Evolutionary conservation across 78 protist genomes (phyloP).

Genomic region (Dictyostelium brefeldianum): DNA sequence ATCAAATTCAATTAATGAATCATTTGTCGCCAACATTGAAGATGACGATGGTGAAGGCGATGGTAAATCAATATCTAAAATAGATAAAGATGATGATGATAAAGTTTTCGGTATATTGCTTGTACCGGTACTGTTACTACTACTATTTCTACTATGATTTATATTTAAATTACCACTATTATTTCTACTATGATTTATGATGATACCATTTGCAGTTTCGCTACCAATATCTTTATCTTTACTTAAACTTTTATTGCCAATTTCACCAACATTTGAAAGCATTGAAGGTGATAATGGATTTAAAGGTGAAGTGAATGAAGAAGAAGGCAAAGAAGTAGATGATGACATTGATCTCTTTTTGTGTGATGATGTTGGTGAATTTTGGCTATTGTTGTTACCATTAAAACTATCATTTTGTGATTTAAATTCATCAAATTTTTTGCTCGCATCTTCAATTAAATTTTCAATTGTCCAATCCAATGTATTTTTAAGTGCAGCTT

Average conservation of each 20-base stretch:
- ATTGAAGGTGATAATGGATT: conserved; percentile 8
- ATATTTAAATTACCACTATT: neutral
- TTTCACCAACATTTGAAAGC: conserved; percentile 12
- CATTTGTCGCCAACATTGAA: neutral
- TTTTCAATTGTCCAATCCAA: conserved; percentile 38
- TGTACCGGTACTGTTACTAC: neutral
- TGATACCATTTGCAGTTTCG: neutral
- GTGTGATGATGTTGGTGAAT: neutral
- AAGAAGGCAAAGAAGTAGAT: neutral
- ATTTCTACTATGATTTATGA: neutral
- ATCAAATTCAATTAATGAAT: neutral
- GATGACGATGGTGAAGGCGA: neutral
- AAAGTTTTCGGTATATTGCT: neutral
- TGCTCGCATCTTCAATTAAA: conserved; percentile 25
- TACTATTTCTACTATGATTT: neutral
- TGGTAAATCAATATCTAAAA: conserved; percentile 4
- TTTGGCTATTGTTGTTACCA: neutral
- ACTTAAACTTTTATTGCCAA: neutral
- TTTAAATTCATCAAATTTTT: conserved; percentile 34
- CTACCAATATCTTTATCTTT: neutral
- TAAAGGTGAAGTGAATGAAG: neutral
- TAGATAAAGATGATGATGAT: neutral
- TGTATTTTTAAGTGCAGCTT: conserved; percentile 22
- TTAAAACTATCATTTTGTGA: neutral
- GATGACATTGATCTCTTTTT: conserved; percentile 2